These are phyloP conservation scores for Verticillium alfalfae DNA, from an alignment of 2,329 filamentous ascomycete genomes.

Conservation along the genomic window DNA sequence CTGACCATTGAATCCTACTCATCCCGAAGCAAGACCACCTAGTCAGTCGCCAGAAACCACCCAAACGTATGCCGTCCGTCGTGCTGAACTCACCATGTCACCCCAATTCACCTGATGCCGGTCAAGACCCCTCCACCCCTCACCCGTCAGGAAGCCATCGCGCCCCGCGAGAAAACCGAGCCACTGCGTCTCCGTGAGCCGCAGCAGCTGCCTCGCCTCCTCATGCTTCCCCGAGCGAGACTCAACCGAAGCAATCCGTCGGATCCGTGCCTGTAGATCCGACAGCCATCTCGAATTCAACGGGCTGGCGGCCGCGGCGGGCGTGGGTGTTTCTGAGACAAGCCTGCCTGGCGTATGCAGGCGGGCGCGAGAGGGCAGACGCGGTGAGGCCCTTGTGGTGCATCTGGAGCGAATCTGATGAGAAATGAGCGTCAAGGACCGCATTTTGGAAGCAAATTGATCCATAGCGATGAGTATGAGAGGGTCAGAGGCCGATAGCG, in stretches of 20 bases:
- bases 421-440: neutral
- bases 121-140: conserved; percentile 54
- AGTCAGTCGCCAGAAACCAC: neutral
- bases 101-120: conserved; percentile 72
- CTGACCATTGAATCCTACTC: conserved; percentile 10
- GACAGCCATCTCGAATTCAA: conserved; percentile 19
- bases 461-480: neutral
- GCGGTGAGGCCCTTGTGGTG: neutral
- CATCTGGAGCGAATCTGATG: neutral
- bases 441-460: neutral
- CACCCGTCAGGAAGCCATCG: conserved; percentile 66
- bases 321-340: neutral
- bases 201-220: conserved; percentile 3
- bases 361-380: neutral
- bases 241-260: conserved; percentile 2
- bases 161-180: conserved; percentile 64
- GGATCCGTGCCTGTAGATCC: conserved; percentile 16
- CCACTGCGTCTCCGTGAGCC: conserved; percentile 46
- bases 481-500: neutral
- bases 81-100: conserved; percentile 62
- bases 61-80: conserved; percentile 14
- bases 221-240: neutral
- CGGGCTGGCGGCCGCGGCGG: neutral
- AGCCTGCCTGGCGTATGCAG: neutral
- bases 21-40: neutral